These are phyloP conservation scores for Paraglomus occultum DNA, from an alignment of 192 early-diverging fungal species.

Conservation along the genomic window DNA sequence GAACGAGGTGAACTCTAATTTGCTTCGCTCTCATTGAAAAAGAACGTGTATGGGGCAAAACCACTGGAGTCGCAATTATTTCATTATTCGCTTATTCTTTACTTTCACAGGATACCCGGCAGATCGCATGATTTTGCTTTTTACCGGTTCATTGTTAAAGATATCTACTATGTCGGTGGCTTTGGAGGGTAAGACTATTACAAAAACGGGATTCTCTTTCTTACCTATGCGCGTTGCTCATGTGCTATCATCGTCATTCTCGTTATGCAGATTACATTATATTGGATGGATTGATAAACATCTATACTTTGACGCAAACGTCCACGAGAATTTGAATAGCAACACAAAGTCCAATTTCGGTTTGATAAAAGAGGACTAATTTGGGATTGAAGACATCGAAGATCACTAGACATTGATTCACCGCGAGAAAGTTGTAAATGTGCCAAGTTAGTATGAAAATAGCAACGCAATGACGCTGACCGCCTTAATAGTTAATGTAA, in stretches of 20 bases:
- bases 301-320: conserved; percentile 36
- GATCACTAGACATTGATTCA: too few species aligned
- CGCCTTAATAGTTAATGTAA: too few species aligned
- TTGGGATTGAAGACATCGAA: too few species aligned
- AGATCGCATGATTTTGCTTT: conserved; percentile 45
- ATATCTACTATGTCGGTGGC: conserved; percentile 53
- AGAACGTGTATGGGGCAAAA: background rate
- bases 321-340: background rate
- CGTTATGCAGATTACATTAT: conserved; percentile 36
- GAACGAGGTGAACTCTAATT: background rate
- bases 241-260: background rate
- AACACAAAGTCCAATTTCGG: too few species aligned
- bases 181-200: conserved; percentile 37
- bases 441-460: too few species aligned
- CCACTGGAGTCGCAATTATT: background rate
- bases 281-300: conserved; percentile 51
- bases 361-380: too few species aligned
- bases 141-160: conserved; percentile 42
- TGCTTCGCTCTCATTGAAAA: background rate
- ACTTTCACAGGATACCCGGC: conserved; percentile 32
- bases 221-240: background rate
- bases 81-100: conserved; percentile 14
- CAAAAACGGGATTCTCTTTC: background rate
- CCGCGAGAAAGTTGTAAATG: too few species aligned
- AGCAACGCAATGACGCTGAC: too few species aligned